A percentile compares a stretch with the other conserved stretches of the same genome.
Evolutionary conservation across 805 yeast species (phyloP).

Genomic region (Cephaloascus albidus): DNA sequence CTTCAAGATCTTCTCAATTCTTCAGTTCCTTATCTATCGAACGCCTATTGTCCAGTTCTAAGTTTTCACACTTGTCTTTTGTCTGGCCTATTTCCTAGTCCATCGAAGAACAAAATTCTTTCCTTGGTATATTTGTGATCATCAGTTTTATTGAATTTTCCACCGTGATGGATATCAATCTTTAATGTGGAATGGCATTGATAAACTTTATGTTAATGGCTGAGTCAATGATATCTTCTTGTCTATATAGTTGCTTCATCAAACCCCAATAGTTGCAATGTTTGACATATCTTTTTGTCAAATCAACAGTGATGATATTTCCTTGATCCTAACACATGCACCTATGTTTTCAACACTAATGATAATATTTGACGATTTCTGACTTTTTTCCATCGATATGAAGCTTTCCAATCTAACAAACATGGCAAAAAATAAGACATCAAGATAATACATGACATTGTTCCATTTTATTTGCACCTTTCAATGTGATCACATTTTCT

Average conservation of each 20-base stretch:
- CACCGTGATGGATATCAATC: slow-evolving; percentile 70
- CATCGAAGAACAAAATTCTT: slow-evolving; percentile 55
- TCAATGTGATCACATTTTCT: too few relatives aligned
- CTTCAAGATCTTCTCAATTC: too few relatives aligned
- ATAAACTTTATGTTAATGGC: slow-evolving; percentile 53
- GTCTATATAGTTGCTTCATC: slow-evolving; percentile 44
- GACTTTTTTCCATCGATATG: slow-evolving; percentile 42
- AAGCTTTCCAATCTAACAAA: slow-evolving; percentile 61
- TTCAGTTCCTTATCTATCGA: too few relatives aligned
- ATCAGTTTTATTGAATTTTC: slow-evolving; percentile 52
- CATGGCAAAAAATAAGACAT: slow-evolving; percentile 59
- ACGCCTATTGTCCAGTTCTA: too few relatives aligned
- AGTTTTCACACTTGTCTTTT: too few relatives aligned
- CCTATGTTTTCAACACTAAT: slow-evolving; percentile 46
- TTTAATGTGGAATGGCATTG: slow-evolving; percentile 68
- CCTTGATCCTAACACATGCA: slow-evolving; percentile 57
- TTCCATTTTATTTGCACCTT: slow-evolving; percentile 66
- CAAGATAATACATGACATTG: slow-evolving; percentile 65
- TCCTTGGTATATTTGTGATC: slow-evolving; percentile 64
- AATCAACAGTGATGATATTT: slow-evolving; percentile 49
- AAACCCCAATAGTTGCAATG: slow-evolving; percentile 54
- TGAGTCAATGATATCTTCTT: slow-evolving; percentile 67
- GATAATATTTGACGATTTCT: slow-evolving; percentile 19
- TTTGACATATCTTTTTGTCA: slow-evolving; percentile 53
- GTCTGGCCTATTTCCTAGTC: too few relatives aligned